Conservation (phyloP, 163 green algal genomes). For the Scenedesmus sp. region DNA sequence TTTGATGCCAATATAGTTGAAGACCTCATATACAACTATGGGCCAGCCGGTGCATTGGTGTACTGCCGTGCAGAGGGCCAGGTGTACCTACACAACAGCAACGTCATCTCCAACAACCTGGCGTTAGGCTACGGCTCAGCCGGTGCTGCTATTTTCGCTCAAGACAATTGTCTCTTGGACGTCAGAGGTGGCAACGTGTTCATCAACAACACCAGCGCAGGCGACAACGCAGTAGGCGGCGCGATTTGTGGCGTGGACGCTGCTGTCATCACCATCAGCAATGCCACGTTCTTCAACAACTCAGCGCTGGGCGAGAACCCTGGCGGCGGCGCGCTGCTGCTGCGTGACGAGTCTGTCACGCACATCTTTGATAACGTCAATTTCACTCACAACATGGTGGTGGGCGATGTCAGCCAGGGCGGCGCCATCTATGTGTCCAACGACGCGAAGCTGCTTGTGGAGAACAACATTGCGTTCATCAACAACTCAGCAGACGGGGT, state of each 20-base stretch:
- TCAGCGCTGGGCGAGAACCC: not conserved
- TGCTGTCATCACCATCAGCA: not conserved
- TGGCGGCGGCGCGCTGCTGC: constrained; percentile 10
- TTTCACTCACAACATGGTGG: not conserved
- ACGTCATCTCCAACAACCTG: not conserved
- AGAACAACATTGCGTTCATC: not conserved
- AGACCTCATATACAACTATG: not conserved
- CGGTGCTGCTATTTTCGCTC: not conserved
- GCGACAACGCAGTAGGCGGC: constrained; percentile 8
- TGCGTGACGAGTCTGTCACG: not conserved
- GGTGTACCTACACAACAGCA: not conserved
- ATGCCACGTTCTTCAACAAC: not conserved
- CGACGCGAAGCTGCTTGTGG: not conserved
- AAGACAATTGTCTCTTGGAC: not conserved
- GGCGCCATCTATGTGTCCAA: constrained; percentile 4
- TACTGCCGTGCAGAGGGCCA: not conserved
- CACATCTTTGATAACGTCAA: not conserved
- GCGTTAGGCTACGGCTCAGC: not conserved
- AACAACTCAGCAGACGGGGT: not conserved
- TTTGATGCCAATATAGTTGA: not conserved
- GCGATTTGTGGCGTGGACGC: not conserved
- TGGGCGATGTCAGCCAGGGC: not conserved
- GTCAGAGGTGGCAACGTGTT: not conserved
- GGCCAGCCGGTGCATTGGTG: not conserved
- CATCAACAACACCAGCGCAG: not conserved